Percentiles rank a stretch among this genome's conserved stretches.
Conservation (phyloP, 805 yeast genomes). For the Lachancea waltii region DNA sequence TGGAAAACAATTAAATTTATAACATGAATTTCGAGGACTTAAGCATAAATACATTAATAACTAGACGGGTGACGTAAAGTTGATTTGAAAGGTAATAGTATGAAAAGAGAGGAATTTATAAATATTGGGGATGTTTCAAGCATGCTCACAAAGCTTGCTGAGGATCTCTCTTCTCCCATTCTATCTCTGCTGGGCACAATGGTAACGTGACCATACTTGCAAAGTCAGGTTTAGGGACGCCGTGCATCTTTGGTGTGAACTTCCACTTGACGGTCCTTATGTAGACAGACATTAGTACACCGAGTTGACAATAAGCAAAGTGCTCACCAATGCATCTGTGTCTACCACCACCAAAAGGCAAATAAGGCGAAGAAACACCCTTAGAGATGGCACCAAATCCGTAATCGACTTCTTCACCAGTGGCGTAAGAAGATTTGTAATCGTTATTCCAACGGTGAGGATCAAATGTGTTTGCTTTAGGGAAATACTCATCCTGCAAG, state of each 20-base stretch:
- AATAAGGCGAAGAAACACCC: slow-evolving; percentile 92
- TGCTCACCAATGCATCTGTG: slow-evolving; percentile 99
- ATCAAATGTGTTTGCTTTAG: slow-evolving; percentile 61
- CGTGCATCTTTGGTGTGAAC: slow-evolving; percentile 44
- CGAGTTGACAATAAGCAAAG: slow-evolving; percentile 91
- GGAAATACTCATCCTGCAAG: slow-evolving; percentile 72
- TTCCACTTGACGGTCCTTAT: slow-evolving; percentile 76
- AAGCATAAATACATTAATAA: slow-evolving; percentile 7
- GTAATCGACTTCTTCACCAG: slow-evolving; percentile 58
- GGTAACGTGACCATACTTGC: slow-evolving; percentile 94
- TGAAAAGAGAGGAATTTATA: neutral
- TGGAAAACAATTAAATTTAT: slow-evolving; percentile 2
- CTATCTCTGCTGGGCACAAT: slow-evolving; percentile 60
- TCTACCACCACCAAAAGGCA: slow-evolving; percentile 99
- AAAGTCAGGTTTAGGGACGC: slow-evolving; percentile 65
- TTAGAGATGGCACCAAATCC: slow-evolving; percentile 96
- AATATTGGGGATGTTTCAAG: neutral
- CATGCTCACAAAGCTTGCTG: slow-evolving; percentile 15
- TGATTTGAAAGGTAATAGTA: neutral
- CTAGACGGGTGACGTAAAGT: slow-evolving; percentile 1
- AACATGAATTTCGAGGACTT: neutral
- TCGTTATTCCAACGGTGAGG: slow-evolving; percentile 81
- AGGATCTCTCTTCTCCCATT: slow-evolving; percentile 60
- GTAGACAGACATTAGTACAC: slow-evolving; percentile 69
- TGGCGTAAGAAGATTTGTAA: slow-evolving; percentile 31